Evolutionary conservation across 176 grass and related monocot genomes (phyloP).

Genomic region (Poa annua): DNA sequence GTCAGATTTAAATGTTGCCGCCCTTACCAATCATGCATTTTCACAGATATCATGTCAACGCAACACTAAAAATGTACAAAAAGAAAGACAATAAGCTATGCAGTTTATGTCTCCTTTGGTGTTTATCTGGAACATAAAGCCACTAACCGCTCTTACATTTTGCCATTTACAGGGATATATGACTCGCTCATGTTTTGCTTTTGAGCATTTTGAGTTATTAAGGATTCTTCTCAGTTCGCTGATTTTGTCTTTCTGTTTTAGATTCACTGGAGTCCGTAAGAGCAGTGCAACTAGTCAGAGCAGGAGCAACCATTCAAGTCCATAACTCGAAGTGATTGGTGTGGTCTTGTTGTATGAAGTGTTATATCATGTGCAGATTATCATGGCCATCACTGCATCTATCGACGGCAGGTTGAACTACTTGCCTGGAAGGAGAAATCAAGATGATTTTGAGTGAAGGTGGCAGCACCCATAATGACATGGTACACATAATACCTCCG

Average conservation of each 20-base stretch:
- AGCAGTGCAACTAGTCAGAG: background rate
- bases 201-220: background rate
- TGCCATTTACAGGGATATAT: background rate
- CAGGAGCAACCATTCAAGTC: background rate
- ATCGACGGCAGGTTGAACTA: background rate
- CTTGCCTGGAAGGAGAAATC: background rate
- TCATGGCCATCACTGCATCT: background rate
- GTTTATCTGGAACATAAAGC: no score
- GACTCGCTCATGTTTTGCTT: background rate
- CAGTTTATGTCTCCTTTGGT: no score
- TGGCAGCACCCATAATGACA: background rate
- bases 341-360: constrained; percentile 12
- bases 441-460: background rate
- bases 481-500: background rate
- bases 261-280: background rate
- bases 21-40: no score
- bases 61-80: no score
- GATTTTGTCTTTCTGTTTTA: constrained; percentile 30
- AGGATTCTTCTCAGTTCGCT: background rate
- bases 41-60: no score
- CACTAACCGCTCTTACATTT: background rate
- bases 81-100: no score
- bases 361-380: background rate
- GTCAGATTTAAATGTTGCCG: no score
- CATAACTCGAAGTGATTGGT: constrained; percentile 3